A percentile compares a stretch with the other conserved stretches of the same genome.
These are phyloP conservation scores for Dendrothele bispora DNA, from an alignment of 768 basidiomycete species.

Conservation along the genomic window DNA sequence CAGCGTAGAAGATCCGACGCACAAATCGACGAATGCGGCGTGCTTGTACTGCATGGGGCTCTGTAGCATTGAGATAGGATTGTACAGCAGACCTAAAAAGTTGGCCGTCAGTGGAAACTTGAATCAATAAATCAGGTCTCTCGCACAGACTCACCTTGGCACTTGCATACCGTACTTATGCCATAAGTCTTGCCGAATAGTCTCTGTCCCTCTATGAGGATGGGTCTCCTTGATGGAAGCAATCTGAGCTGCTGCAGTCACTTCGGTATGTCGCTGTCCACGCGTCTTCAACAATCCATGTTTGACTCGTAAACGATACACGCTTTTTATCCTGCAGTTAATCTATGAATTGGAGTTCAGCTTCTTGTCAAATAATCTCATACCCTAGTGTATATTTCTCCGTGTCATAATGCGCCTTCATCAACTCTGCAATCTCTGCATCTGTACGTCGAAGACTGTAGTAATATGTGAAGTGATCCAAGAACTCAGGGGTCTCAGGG, in stretches of 20 bases:
- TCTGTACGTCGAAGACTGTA: constrained; percentile 9
- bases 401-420: constrained; percentile 14
- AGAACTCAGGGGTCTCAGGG: no score
- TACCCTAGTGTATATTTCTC: constrained; percentile 15
- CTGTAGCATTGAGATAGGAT: constrained; percentile 6
- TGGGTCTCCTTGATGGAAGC: constrained; percentile 8
- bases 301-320: no score
- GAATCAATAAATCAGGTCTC: background rate
- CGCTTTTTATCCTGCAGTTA: no score
- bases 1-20: constrained; percentile 25
- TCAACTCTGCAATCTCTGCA: constrained; percentile 10
- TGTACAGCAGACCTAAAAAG: constrained; percentile 8
- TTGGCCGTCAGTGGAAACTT: background rate
- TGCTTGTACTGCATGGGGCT: constrained; percentile 11
- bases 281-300: constrained; percentile 8
- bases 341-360: no score
- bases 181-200: constrained; percentile 13
- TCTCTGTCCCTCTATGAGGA: constrained; percentile 12
- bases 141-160: constrained; percentile 8
- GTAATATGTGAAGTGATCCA: no score
- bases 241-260: constrained; percentile 6
- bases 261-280: constrained; percentile 15
- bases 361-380: no score
- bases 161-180: constrained; percentile 13
- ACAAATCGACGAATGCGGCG: constrained; percentile 13